phyloP scores from a whole-genome alignment of 768 basidiomycete genomes.

The Mycena venus region DNA sequence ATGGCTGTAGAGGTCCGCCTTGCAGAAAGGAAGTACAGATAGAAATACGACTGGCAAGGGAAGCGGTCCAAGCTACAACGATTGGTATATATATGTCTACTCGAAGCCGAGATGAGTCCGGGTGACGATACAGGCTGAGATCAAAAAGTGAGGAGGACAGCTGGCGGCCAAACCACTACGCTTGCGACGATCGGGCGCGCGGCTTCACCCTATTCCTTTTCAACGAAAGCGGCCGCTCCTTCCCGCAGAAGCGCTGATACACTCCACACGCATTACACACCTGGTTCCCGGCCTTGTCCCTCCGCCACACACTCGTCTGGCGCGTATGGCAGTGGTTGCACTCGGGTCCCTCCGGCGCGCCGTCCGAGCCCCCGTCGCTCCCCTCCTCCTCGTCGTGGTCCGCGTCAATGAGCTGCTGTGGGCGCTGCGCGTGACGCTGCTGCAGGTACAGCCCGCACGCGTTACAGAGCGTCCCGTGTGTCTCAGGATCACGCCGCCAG shows the following conservation, averaged over 20 bases:
- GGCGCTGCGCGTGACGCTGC: conserved; percentile 19
- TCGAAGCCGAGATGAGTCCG: background rate
- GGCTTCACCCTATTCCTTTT: background rate
- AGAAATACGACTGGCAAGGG: too few species aligned
- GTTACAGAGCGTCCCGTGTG: conserved; percentile 13
- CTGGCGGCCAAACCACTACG: background rate
- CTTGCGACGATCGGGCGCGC: background rate
- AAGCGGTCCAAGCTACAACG: too few species aligned
- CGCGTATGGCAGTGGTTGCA: conserved; percentile 24
- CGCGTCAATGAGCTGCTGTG: conserved; percentile 15
- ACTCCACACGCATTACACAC: conserved; percentile 28
- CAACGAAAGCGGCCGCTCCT: background rate
- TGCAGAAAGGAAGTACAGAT: too few species aligned
- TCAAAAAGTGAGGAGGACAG: background rate
- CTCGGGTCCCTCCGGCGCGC: background rate
- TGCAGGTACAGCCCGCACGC: conserved; percentile 24
- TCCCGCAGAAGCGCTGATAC: conserved; percentile 15
- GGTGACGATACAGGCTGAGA: background rate
- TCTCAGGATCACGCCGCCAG: conserved; percentile 20
- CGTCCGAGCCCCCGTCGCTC: too few species aligned
- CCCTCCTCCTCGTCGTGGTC: background rate
- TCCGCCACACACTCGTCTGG: conserved; percentile 20
- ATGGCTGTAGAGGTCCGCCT: too few species aligned
- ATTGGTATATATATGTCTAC: too few species aligned
- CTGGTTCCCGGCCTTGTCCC: conserved; percentile 13